Evolutionary conservation across 2,329 filamentous ascomycete genomes (phyloP), one percentile per base, ranked within the genome.

Genomic region (Ilyonectria mors-panacis): DNA sequence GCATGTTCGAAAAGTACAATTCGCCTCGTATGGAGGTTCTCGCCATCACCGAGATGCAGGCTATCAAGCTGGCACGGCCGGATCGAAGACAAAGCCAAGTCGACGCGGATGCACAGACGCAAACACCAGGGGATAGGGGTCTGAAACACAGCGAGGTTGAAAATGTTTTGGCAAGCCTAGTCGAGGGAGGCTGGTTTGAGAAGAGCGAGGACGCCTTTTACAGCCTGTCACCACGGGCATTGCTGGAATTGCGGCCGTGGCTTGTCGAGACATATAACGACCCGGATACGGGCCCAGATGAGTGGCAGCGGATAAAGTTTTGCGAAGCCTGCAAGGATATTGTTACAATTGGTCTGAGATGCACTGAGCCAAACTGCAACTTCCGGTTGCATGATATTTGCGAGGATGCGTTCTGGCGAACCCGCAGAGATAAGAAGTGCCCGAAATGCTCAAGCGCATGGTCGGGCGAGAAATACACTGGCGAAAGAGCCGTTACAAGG

Each of bases 211-310:
- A 86, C 12, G 90, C 90, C 0, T 97, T 91, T 80, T 98, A 94
- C 79, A 89, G 87, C 19, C 85, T 98, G 19, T 92, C 91, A 58
- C 89, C 94, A 3, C 88, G 95, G 9, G 92, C 90, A 2, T 83
- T 99, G 72, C 89, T 98, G 85, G 96, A 99, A 84, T 83, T 99
- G 64, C 87, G 92, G 65, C 86, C 88, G 2, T 98, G 95, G 91
- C 86, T 99, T 55, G 83, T 94, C n/a, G 93, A 93, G 59, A 94
- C 92, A 30, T 99, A 97, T 81, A 98, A 99, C 77, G 93, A 97
- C 62, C 82, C 86, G 0, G 87, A 89, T 10, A 84, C 85, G 1
- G 89, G 89, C 10, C 81, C 84, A 1, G 81, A 83, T n/a, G 89
- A 89, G 37, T 90, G 88, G 85, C 88, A 94, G 77, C 89, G 90